Percentiles rank a stretch among this genome's conserved stretches.
Evolutionary conservation across 192 early-diverging fungal genomes (phyloP).

Genomic region (Chytriomyces confervae): DNA sequence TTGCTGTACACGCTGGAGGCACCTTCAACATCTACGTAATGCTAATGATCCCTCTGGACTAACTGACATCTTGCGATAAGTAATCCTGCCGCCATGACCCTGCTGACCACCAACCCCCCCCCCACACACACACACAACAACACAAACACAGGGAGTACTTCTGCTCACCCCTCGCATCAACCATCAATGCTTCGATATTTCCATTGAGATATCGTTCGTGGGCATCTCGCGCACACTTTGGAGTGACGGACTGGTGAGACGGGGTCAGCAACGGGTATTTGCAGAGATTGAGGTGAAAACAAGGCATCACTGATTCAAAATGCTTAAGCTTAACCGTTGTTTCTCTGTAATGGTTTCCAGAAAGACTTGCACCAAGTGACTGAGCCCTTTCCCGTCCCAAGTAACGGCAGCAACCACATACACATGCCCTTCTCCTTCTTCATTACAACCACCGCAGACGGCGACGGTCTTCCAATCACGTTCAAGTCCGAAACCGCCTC

Average conservation of each 20-base stretch:
- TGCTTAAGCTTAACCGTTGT: not conserved
- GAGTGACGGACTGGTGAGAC: slow-evolving; percentile 2
- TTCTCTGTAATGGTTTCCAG: not conserved
- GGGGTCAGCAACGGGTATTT: slow-evolving; percentile 11
- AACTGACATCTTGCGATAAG: not conserved
- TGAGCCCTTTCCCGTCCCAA: not conserved
- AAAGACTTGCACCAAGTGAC: not conserved
- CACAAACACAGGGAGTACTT: not conserved
- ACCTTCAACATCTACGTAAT: not conserved
- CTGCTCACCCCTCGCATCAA: not conserved
- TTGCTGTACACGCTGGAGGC: not conserved
- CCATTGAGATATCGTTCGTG: not conserved
- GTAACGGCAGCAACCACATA: not conserved
- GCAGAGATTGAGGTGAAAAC: slow-evolving; percentile 12
- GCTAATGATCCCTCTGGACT: not conserved
- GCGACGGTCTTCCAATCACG: slow-evolving; percentile 24
- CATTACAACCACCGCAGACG: not conserved
- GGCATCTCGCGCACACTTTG: not conserved
- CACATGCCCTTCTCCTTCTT: slow-evolving; percentile 15
- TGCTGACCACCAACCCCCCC: too few relatives aligned
- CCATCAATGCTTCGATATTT: not conserved
- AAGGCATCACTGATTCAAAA: too few relatives aligned
- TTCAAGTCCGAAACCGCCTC: slow-evolving; percentile 5
- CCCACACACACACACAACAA: too few relatives aligned
- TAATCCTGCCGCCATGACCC: not conserved